Conservation (phyloP, 257 asterid species). For the Craterostigma plantagineum region DNA sequence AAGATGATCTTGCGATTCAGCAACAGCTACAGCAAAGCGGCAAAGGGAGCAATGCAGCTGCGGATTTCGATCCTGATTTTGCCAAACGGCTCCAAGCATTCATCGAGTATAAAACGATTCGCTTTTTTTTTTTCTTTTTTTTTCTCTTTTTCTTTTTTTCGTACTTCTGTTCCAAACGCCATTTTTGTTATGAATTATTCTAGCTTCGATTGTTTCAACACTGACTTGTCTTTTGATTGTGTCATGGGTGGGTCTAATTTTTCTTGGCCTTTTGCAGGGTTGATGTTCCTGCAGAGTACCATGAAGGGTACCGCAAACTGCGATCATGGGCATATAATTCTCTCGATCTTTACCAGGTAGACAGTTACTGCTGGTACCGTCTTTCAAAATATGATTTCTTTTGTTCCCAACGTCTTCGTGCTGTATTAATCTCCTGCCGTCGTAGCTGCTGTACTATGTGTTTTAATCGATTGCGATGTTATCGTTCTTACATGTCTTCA, state of each 20-base stretch:
- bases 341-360: conserved; percentile 79
- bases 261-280: conserved; percentile 22
- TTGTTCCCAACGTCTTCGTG: background rate
- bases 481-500: no score
- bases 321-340: conserved; percentile 94
- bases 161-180: no score
- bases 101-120: conserved; percentile 28
- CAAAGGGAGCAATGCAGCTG: conserved; percentile 33
- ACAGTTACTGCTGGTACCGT: background rate
- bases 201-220: no score
- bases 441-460: no score
- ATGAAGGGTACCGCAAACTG: conserved; percentile 72
- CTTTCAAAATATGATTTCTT: background rate
- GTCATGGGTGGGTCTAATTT: background rate
- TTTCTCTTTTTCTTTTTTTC: conserved; percentile 1
- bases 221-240: conserved; percentile 4
- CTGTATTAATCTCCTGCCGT: no score
- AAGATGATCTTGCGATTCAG: no score
- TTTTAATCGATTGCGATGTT: no score
- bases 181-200: no score
- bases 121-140: background rate
- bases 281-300: conserved; percentile 64
- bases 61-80: conserved; percentile 49
- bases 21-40: no score
- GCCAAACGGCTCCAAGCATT: conserved; percentile 52